A percentile compares a stretch with the other conserved stretches of the same genome.
phyloP scores from a whole-genome alignment of 441 rosid genomes.

The Eutrema salsugineum region DNA sequence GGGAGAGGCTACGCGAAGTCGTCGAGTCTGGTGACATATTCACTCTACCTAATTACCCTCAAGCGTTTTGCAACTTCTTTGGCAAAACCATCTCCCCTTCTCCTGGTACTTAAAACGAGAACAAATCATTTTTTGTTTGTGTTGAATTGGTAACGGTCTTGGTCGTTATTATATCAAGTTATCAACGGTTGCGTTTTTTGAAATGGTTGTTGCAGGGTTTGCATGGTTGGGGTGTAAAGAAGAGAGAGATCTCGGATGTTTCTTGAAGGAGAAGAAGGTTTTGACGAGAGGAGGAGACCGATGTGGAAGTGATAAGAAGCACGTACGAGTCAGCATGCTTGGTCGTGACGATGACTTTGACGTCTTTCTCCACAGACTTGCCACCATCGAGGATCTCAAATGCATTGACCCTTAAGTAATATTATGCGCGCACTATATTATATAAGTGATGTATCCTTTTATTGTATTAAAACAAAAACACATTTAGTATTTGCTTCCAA shows the following conservation, averaged over 20 bases:
- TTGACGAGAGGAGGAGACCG: slow-evolving; percentile 51
- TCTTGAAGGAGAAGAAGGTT: slow-evolving; percentile 44
- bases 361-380: slow-evolving; percentile 51
- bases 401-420: slow-evolving; percentile 12
- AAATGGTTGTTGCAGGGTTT: slow-evolving; percentile 44
- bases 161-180: neutral
- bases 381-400: slow-evolving; percentile 30
- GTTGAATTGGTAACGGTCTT: neutral
- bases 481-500: too few relatives aligned
- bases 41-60: slow-evolving; percentile 46
- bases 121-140: neutral
- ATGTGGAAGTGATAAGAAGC: slow-evolving; percentile 47
- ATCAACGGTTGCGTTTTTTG: neutral
- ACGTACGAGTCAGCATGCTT: slow-evolving; percentile 62
- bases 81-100: slow-evolving; percentile 27
- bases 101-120: slow-evolving; percentile 34
- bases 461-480: too few relatives aligned
- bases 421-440: too few relatives aligned
- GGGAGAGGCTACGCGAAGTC: slow-evolving; percentile 54
- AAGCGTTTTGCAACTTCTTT: slow-evolving; percentile 52
- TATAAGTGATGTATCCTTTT: neutral
- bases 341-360: slow-evolving; percentile 45
- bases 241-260: slow-evolving; percentile 38
- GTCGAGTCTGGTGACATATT: slow-evolving; percentile 41
- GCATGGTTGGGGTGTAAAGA: slow-evolving; percentile 76